Conservation (phyloP, 2,329 filamentous ascomycete genomes). For the Fusarium globosum region DNA sequence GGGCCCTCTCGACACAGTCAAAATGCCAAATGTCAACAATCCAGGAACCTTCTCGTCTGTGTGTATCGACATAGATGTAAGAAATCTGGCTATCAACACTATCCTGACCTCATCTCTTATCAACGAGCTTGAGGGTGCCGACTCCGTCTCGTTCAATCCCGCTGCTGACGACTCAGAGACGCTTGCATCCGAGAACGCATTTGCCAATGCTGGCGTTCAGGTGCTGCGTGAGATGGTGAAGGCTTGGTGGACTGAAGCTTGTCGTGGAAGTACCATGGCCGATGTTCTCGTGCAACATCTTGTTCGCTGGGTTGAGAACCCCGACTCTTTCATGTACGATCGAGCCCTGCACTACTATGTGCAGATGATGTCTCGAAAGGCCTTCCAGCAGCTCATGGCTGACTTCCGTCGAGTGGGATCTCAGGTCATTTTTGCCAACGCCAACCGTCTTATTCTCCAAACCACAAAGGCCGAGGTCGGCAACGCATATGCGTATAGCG, state of each 20-base stretch:
- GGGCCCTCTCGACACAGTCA: constrained; percentile 83
- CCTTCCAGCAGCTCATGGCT: constrained; percentile 95
- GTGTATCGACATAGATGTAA: constrained; percentile 93
- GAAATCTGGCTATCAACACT: constrained; percentile 97
- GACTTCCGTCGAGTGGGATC: constrained; percentile 96
- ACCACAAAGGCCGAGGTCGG: constrained; percentile 97
- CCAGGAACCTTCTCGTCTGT: constrained; percentile 95
- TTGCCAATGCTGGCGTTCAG: constrained; percentile 88
- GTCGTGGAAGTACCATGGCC: constrained; percentile 90
- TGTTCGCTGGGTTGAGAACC: constrained; percentile 95
- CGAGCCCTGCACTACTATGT: constrained; percentile 95
- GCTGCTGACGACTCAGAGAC: constrained; percentile 57
- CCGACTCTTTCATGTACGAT: constrained; percentile 95
- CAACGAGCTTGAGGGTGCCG: constrained; percentile 92
- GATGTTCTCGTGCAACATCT: constrained; percentile 98
- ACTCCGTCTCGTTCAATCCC: constrained; percentile 84
- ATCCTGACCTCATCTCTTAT: constrained; percentile 96
- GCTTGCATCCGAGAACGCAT: constrained; percentile 87
- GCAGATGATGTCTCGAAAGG: constrained; percentile 98
- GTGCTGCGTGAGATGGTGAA: constrained; percentile 99
- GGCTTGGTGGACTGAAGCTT: constrained; percentile 96
- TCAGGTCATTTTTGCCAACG: constrained; percentile 93
- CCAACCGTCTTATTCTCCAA: constrained; percentile 89
- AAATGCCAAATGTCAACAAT: constrained; percentile 94
- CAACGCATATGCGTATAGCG: constrained; percentile 95